Conservation (phyloP, 106 monocot genomes). For the Dendrobium catenatum region DNA sequence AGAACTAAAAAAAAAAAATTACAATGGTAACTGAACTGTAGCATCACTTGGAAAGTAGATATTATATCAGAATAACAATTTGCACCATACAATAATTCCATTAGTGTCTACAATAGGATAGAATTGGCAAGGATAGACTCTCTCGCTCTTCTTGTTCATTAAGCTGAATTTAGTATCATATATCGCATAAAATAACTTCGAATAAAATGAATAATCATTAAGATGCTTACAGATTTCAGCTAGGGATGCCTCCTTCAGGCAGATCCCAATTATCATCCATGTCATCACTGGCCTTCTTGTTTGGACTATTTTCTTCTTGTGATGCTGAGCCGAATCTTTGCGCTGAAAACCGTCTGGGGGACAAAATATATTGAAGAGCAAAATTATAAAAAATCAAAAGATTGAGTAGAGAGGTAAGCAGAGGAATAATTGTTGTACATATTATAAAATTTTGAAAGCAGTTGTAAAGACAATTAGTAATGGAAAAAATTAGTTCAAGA, state of each 20-base stretch:
- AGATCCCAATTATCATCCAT: slow-evolving; percentile 3
- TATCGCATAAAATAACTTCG: neutral
- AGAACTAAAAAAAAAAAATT: no score
- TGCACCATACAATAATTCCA: no score
- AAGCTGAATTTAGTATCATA: neutral
- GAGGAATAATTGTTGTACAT: neutral
- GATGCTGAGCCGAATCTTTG: neutral
- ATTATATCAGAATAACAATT: no score
- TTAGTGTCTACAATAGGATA: no score
- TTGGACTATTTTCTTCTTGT: neutral
- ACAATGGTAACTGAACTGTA: no score
- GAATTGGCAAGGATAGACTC: neutral
- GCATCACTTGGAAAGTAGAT: no score
- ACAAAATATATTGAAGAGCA: neutral
- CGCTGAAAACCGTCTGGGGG: neutral
- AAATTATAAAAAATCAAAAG: neutral
- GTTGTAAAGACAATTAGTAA: neutral
- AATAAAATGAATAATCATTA: neutral
- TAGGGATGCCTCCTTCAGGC: neutral
- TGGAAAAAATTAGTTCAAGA: no score
- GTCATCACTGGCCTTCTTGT: slow-evolving; percentile 1
- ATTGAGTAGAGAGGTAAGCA: neutral
- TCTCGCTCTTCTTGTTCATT: neutral
- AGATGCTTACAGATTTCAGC: slow-evolving; percentile 5
- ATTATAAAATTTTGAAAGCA: neutral